phyloP scores from a whole-genome alignment of 306 rosid species.

The Alnus glutinosa region DNA sequence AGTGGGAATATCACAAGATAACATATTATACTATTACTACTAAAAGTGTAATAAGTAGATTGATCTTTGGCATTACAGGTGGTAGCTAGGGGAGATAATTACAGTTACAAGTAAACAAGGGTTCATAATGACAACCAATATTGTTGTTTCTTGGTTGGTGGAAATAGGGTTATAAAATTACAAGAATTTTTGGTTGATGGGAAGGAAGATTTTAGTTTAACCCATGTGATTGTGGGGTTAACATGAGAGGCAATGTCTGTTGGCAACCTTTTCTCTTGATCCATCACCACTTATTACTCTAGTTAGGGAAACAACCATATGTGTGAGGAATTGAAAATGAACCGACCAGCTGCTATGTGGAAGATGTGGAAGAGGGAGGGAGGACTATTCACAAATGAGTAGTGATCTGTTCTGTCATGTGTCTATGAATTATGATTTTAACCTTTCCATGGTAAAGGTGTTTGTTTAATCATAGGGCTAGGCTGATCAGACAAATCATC shows the following conservation, averaged over 20 bases:
- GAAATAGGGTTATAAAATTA: constrained; percentile 13
- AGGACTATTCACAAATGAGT: no score
- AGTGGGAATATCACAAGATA: neutral
- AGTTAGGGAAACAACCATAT: neutral
- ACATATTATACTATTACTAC: neutral
- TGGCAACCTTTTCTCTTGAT: neutral
- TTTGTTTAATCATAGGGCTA: neutral
- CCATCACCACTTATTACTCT: constrained; percentile 1
- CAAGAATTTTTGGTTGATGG: constrained; percentile 20
- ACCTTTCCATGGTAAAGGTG: neutral
- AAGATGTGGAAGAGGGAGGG: no score
- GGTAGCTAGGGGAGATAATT: neutral
- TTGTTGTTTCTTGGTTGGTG: constrained; percentile 17
- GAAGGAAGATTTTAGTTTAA: constrained; percentile 17
- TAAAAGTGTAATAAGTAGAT: neutral
- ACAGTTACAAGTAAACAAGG: constrained; percentile 9
- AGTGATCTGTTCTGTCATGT: no score
- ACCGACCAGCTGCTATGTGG: no score
- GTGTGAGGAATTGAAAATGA: no score
- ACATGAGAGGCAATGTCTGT: neutral
- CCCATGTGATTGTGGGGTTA: constrained; percentile 36
- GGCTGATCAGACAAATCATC: neutral
- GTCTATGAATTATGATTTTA: no score
- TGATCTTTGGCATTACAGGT: constrained; percentile 25
- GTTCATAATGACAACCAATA: constrained; percentile 3